Conservation (phyloP, 495 filamentous ascomycete genomes). For the Xylaria grammica region DNA sequence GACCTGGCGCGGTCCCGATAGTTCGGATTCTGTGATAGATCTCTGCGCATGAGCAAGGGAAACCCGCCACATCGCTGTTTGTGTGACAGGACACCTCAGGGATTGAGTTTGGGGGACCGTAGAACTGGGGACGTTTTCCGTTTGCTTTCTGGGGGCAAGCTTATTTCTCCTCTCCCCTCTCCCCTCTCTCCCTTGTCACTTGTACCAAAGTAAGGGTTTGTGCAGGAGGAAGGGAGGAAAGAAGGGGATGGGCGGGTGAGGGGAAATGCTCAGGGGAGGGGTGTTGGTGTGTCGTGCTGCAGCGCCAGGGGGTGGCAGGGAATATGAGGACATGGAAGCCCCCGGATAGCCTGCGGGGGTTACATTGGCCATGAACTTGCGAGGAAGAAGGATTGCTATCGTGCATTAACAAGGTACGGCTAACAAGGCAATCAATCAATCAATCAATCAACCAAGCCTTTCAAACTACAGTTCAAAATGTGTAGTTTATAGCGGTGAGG, state of each 20-base stretch:
- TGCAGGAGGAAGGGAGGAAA: not conserved
- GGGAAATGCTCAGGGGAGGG: constrained; percentile 16
- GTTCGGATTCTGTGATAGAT: constrained; percentile 19
- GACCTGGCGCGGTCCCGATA: constrained; percentile 16
- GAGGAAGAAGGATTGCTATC: not conserved
- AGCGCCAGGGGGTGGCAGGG: not conserved
- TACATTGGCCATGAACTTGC: not conserved
- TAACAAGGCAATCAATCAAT: too few relatives aligned
- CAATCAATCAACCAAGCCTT: not conserved
- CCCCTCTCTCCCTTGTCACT: constrained; percentile 12
- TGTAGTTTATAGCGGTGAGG: too few relatives aligned
- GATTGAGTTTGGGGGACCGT: constrained; percentile 16
- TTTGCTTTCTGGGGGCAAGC: constrained; percentile 11
- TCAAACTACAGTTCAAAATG: too few relatives aligned
- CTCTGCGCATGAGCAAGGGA: constrained; percentile 22
- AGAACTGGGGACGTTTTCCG: constrained; percentile 1
- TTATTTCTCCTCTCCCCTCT: not conserved
- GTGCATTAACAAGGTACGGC: not conserved
- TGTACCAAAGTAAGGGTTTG: constrained; percentile 7
- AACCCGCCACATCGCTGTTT: constrained; percentile 20
- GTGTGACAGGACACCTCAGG: constrained; percentile 19
- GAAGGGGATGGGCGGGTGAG: not conserved
- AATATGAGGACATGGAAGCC: constrained; percentile 7
- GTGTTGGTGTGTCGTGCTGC: constrained; percentile 18
- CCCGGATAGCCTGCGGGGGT: constrained; percentile 14